Percentiles rank a stretch among this genome's conserved stretches.
Evolutionary conservation across 148 eudicot species (phyloP).

Genomic region (Camellia japonica): DNA sequence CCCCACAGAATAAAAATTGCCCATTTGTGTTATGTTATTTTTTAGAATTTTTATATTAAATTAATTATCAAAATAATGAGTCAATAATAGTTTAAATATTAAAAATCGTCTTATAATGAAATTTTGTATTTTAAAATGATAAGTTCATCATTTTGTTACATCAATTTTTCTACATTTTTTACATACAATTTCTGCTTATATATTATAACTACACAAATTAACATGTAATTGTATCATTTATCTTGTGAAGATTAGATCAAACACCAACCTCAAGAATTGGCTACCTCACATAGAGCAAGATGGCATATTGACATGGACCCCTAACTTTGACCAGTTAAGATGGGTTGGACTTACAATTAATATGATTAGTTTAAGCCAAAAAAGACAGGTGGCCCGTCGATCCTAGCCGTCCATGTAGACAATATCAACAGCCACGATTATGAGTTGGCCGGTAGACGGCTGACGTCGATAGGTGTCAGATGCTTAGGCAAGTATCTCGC

Average conservation of each 20-base stretch:
- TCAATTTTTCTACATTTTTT: neutral
- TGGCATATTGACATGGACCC: conserved; percentile 14
- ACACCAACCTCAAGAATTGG: neutral
- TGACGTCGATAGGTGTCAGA: conserved; percentile 1
- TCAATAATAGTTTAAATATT: no score
- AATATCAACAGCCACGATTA: neutral
- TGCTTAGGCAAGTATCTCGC: conserved; percentile 21
- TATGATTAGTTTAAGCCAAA: conserved; percentile 3
- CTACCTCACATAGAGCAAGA: neutral
- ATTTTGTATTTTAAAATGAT: no score
- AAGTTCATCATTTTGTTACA: no score
- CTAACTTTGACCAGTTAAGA: conserved; percentile 15
- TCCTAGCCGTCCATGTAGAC: conserved; percentile 12
- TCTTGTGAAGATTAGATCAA: neutral
- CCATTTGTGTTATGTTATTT: no score
- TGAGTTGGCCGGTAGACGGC: conserved; percentile 2
- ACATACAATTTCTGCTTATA: no score
- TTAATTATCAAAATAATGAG: no score
- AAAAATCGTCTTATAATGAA: no score
- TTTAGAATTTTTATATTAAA: no score
- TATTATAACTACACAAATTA: neutral
- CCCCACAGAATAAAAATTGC: no score
- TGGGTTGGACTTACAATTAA: neutral
- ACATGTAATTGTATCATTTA: neutral
- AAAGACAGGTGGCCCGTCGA: neutral